Base-by-base conservation (phyloP, 352 stramenopile species). In the Phytophthora hibernalis region DNA sequence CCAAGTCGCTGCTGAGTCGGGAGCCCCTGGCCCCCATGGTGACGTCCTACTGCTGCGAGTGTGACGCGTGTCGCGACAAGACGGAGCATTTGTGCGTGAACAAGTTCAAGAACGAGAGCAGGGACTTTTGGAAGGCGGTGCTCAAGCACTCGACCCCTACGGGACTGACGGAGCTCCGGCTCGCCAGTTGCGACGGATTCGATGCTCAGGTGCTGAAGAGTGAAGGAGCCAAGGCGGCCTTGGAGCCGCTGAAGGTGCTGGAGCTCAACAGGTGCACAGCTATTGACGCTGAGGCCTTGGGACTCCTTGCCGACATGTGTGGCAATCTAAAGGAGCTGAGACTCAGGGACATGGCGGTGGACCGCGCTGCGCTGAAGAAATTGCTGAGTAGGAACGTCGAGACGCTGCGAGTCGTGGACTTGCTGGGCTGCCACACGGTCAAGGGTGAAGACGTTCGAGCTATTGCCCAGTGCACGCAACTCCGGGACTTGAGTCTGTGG, bases 341-440 rank as follows among this genome's bases (percentile, higher is more conserved):
- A 28, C 68, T 96, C 21, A 74, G 76, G 10, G 86, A 96, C 61
- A 92, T 96, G 83, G 53, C 77, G 0, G 54, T 96, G 6, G 82
- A 93, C 54, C 66, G 70, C 42, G 53, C 59, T 6, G 75, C 79
- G n/a, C 65, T 96, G 9, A 70, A 72, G 33, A 68, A 68, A 37
- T 49, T 95, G 15, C 13, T 96, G 18, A 38, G 40, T 1, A 72
- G 54, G 3, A 95, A 95, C 55, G 56, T 57, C 0, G 11, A 20
- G 0, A 80, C 83, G 6, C 76, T 96, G 16, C 79, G 78, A 0
- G 69, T 91, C 22, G 76, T 96, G 24, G 80, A 94, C 45, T 66
- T 96, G 38, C 70, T 89, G 26, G 88, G 88, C 13, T 96, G 88
- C 52, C 88, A 96, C 63, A 92, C 81, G 22, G 40, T 96, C 8